phyloP scores from a whole-genome alignment of 1,284 basidiomycete species.

The Leccinum huronense region DNA sequence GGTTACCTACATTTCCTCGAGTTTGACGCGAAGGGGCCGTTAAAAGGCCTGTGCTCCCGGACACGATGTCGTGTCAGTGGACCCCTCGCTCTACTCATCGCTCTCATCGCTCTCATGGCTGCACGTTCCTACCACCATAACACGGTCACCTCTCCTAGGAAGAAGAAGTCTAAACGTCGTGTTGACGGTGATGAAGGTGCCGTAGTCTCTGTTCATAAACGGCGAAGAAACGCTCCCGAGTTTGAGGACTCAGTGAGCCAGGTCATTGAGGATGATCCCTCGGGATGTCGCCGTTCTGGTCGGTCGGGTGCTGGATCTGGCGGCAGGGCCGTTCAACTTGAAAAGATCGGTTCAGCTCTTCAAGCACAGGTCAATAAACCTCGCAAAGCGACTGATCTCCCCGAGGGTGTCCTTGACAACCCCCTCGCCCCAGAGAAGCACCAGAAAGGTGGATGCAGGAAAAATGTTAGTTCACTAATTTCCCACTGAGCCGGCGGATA shows the following conservation, averaged over 20 bases:
- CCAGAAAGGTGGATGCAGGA: not conserved
- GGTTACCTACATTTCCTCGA: not conserved
- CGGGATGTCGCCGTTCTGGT: not conserved
- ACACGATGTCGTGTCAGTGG: not conserved
- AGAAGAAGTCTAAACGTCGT: slow-evolving; percentile 1
- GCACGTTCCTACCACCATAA: not conserved
- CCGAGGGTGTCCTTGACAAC: not conserved
- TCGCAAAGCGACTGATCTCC: not conserved
- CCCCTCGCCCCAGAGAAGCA: not conserved
- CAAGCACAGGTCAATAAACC: not conserved
- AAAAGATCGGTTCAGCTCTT: not conserved
- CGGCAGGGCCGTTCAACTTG: not conserved
- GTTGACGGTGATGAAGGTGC: not conserved
- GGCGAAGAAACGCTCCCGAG: not conserved
- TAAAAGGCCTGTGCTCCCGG: too few relatives aligned
- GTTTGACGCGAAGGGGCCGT: too few relatives aligned
- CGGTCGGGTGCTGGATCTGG: slow-evolving; percentile 1
- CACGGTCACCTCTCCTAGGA: not conserved
- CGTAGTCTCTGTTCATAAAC: too few relatives aligned
- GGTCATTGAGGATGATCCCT: not conserved
- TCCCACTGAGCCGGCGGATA: not conserved
- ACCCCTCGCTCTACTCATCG: not conserved
- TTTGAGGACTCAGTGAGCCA: not conserved
- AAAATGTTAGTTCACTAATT: not conserved
- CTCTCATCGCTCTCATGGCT: not conserved